Conservation (phyloP, 1,284 basidiomycete species). For the Porodaedalea pini region DNA sequence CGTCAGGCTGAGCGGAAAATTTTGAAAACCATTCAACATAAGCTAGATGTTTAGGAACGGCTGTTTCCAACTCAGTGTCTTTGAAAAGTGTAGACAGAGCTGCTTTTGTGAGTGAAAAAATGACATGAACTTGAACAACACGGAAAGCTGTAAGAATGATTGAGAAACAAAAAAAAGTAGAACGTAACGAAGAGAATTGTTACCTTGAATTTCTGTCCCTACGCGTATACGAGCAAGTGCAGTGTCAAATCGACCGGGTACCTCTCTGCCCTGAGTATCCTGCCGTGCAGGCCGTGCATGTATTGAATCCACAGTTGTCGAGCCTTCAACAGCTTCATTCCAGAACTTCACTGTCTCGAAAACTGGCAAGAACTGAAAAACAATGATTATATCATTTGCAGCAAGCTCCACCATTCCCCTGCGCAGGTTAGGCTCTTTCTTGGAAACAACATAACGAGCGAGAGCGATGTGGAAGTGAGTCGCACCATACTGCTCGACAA, state of each 20-base stretch:
- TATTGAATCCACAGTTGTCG: neutral
- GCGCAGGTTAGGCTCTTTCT: too few species aligned
- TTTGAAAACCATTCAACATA: constrained; percentile 34
- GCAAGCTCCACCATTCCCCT: too few species aligned
- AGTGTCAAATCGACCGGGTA: neutral
- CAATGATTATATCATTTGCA: neutral
- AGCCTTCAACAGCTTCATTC: neutral
- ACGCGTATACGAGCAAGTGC: neutral
- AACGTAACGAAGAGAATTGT: too few species aligned
- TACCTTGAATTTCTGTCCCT: neutral
- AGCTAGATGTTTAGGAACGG: constrained; percentile 24
- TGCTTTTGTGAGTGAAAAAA: constrained; percentile 26
- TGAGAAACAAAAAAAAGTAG: too few species aligned
- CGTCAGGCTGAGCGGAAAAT: neutral
- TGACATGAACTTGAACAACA: constrained; percentile 26
- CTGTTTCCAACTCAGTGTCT: neutral
- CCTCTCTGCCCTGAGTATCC: neutral
- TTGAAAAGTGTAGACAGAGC: constrained; percentile 11
- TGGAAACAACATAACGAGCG: too few species aligned
- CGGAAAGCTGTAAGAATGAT: too few species aligned
- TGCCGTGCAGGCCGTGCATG: neutral
- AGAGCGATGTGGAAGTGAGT: too few species aligned
- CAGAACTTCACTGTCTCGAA: neutral
- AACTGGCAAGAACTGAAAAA: neutral
- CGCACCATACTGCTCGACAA: neutral